A percentile compares a stretch with the other conserved stretches of the same genome.
phyloP scores from a whole-genome alignment of 768 basidiomycete genomes.

The Ramaria rubella region DNA sequence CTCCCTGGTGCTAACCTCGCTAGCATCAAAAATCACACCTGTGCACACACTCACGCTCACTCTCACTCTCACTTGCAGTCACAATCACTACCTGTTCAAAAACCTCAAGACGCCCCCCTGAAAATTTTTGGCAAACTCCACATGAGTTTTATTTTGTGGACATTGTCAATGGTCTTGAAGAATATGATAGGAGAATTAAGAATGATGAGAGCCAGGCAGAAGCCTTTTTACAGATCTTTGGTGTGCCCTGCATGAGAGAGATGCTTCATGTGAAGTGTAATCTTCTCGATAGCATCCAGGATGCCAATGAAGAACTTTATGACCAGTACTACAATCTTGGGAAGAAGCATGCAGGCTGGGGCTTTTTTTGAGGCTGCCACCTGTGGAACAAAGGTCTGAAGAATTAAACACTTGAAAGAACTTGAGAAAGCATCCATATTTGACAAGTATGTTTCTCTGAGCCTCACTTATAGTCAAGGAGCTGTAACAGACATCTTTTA shows the following conservation, averaged over 20 bases:
- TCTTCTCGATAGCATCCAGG: background rate
- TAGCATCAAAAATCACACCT: no score
- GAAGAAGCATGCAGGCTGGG: background rate
- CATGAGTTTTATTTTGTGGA: background rate
- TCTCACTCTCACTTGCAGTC: no score
- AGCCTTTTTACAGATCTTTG: background rate
- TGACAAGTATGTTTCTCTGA: no score
- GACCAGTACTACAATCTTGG: background rate
- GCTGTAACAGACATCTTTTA: background rate
- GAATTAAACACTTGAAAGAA: background rate
- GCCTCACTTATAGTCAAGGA: background rate
- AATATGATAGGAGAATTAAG: background rate
- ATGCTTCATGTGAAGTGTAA: background rate
- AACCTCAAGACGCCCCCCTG: no score
- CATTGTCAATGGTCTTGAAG: background rate
- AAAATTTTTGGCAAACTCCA: no score
- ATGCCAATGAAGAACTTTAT: background rate
- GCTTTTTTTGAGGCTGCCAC: background rate
- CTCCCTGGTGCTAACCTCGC: no score
- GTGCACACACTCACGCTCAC: no score
- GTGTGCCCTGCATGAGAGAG: background rate
- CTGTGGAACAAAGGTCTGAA: background rate
- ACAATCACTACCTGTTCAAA: no score
- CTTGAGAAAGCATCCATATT: background rate
- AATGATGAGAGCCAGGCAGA: background rate